Conservation (phyloP, 352 stramenopile genomes). For the Phytophthora meadii region DNA sequence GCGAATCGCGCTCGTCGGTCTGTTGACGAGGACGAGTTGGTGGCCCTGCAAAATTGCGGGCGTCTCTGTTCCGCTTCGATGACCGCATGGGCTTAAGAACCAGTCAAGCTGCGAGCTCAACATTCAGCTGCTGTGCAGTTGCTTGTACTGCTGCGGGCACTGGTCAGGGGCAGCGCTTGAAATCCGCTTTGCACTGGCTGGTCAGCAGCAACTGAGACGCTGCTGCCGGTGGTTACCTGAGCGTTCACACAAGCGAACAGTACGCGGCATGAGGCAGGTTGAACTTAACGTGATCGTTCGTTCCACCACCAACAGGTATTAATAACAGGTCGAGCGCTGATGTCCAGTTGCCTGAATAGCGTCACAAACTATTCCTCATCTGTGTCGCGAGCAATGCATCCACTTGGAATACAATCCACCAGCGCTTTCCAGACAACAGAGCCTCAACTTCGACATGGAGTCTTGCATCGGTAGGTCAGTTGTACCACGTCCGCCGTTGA, state of each 20-base stretch:
- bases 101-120: conserved; percentile 18
- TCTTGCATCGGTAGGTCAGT: neutral
- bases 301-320: conserved; percentile 1
- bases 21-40: conserved; percentile 27
- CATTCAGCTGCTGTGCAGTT: neutral
- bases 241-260: conserved; percentile 16
- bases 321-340: too few relatives aligned
- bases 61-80: conserved; percentile 13
- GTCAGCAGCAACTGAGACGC: conserved; percentile 26
- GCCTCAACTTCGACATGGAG: neutral
- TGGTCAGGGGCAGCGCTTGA: conserved; percentile 3
- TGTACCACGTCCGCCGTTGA: conserved; percentile 3
- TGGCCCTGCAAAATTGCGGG: conserved; percentile 24
- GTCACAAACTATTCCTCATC: neutral
- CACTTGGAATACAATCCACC: neutral
- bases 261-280: conserved; percentile 11
- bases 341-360: neutral
- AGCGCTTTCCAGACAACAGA: conserved; percentile 1
- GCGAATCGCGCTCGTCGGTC: conserved; percentile 16
- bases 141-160: neutral
- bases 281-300: conserved; percentile 29
- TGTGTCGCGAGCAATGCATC: neutral
- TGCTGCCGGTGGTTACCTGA: conserved; percentile 12
- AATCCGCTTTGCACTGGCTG: conserved; percentile 14
- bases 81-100: conserved; percentile 13